Evolutionary conservation across 345 rosid genomes (phyloP), one percentile per base, ranked within the genome.

Genomic region (Fremontodendron californicum): DNA sequence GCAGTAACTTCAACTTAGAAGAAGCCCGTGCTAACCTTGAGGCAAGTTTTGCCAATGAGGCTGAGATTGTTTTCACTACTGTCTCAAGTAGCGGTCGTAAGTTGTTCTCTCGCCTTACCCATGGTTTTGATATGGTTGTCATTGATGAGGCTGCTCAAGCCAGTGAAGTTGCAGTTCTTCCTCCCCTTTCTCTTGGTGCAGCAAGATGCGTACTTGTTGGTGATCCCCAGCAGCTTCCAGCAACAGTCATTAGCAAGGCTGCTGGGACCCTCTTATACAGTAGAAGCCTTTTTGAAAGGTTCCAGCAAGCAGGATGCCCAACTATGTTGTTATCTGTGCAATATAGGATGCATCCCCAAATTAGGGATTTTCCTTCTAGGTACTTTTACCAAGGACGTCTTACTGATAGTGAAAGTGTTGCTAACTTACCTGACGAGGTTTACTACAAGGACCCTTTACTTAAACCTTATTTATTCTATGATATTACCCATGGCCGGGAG

Each of bases 171-270:
- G 99, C 84, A 64, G 90, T 92, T 82, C 96, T 96, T 82, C 99
- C 99, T 77, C 98, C 99, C 48, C 93, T 96, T 64, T 83, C 98
- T 55, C 98, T 96, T 55, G 99, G 97, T 60, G 99, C 99, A 46
- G 91, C 98, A 37, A 85, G 99, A 10, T 96, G 99, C 80, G 99
- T 96, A 81, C 97, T 96, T 83, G 99, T 96, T 18, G 99, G 99
- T 60, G 99, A 96, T 88, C 99, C 99, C 60, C 99, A 96, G 88
- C 99, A 96, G 87, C 99, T 96, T 84, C 99, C 99, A 76, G 99
- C 99, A 58, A 96, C 99, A 42, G 99, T 96, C 48, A 96, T 96
- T 75, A 93, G 98, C 89, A 96, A 96, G 83, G 97, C 98, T 55
- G 99, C 98, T 49, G 99, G 99, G 66, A 96, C 98, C 72, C 88